These are phyloP conservation scores for Immersiporthe knoxdaviesiana DNA, from an alignment of 2,329 filamentous ascomycete genomes.

Conservation along the genomic window DNA sequence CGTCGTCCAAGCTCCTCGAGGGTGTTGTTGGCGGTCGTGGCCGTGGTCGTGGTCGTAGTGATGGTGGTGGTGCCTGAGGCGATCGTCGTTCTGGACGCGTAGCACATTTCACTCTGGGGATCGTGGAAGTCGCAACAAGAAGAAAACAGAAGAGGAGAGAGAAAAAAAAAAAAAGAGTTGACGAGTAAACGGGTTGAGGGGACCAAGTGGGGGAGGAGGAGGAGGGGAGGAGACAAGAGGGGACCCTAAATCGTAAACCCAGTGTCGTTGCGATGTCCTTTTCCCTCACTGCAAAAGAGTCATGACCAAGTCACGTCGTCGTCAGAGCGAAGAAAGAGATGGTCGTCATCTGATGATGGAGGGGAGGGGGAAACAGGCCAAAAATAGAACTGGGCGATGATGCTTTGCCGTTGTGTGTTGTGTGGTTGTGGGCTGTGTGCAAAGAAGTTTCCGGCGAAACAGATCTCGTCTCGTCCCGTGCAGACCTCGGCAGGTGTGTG, in stretches of 20 bases:
- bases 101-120: not conserved
- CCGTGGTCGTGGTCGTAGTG: not conserved
- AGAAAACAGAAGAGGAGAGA: no score
- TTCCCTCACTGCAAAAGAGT: not conserved
- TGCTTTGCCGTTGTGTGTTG: not conserved
- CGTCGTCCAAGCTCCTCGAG: not conserved
- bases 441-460: not conserved
- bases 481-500: not conserved
- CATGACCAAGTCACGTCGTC: not conserved
- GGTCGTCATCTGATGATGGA: not conserved
- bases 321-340: not conserved
- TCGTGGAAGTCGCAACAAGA: not conserved
- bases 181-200: not conserved
- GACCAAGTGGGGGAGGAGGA: not conserved
- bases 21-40: not conserved
- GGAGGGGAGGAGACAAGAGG: no score
- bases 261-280: not conserved
- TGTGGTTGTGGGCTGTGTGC: not conserved
- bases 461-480: conserved; percentile 5
- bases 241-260: no score
- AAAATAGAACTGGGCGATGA: not conserved
- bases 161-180: no score
- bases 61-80: not conserved
- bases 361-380: not conserved
- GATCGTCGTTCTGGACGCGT: not conserved